These are phyloP conservation scores for Trichoderma harzianum DNA, from an alignment of 2,329 filamentous ascomycete genomes.

Conservation along the genomic window DNA sequence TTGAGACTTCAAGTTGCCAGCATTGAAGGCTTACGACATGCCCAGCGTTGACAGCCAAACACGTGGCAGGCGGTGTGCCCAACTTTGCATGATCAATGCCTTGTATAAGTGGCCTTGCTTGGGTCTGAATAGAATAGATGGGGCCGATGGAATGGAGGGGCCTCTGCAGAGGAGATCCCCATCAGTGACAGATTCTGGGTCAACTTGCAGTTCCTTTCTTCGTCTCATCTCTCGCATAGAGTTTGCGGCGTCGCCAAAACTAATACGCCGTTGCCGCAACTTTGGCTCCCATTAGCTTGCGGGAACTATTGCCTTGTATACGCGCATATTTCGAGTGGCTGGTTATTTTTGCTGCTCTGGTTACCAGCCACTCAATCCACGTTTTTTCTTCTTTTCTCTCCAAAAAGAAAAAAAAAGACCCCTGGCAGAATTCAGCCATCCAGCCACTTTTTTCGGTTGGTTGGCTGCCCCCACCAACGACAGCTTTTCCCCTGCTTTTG, in stretches of 20 bases:
- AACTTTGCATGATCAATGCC: background rate
- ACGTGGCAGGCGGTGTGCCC: conserved; percentile 1
- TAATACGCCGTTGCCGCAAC: background rate
- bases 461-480: background rate
- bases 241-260: background rate
- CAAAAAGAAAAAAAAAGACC: background rate
- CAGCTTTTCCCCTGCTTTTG: background rate
- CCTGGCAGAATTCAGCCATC: background rate
- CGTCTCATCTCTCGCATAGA: background rate
- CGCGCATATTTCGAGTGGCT: background rate
- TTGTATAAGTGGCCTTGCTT: background rate
- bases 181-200: background rate
- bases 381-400: background rate
- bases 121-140: background rate
- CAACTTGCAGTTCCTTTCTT: background rate
- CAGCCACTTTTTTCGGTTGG: background rate
- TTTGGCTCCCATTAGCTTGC: background rate
- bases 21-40: background rate
- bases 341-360: background rate
- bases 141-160: too few relatives aligned
- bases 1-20: background rate
- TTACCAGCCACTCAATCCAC: background rate
- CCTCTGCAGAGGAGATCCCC: background rate
- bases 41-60: background rate
- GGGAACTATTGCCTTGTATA: background rate